A percentile compares a stretch with the other conserved stretches of the same genome.
phyloP scores from a whole-genome alignment of 192 early-diverging fungal genomes.

The Phycomyces nitens region DNA sequence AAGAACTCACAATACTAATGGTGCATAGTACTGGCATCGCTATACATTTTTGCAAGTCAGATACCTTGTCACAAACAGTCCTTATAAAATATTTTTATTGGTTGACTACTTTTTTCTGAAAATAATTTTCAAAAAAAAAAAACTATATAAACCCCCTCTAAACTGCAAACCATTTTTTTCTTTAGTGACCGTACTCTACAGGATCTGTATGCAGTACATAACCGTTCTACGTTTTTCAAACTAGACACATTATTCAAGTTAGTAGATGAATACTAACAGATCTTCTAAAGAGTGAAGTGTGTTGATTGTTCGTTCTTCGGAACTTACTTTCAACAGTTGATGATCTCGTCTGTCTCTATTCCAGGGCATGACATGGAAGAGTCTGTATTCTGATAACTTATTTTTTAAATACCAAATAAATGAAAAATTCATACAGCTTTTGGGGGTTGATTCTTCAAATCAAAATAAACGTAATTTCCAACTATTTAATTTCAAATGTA shows the following conservation, averaged over 20 bases:
- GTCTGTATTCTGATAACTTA: constrained; percentile 29
- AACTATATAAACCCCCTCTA: neutral
- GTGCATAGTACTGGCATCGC: no score
- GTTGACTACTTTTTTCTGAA: no score
- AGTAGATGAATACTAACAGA: constrained; percentile 28
- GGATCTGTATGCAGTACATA: constrained; percentile 33
- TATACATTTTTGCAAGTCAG: no score
- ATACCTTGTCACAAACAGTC: no score
- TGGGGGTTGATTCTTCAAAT: no score
- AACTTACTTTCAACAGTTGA: constrained; percentile 24
- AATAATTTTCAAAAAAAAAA: no score
- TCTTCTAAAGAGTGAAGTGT: constrained; percentile 33
- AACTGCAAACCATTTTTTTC: constrained; percentile 12
- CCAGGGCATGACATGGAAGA: constrained; percentile 31
- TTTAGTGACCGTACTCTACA: constrained; percentile 36
- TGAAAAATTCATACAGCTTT: no score
- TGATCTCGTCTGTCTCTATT: constrained; percentile 34
- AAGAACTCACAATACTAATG: no score
- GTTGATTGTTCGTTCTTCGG: constrained; percentile 14
- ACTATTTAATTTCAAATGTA: no score
- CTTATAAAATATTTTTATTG: no score
- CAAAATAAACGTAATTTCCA: no score
- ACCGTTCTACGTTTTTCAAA: constrained; percentile 32
- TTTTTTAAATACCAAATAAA: constrained; percentile 5
- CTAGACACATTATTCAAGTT: constrained; percentile 26